Base-by-base conservation (phyloP, 2,329 filamentous ascomycete species). In the Stenocarpella maydis region DNA sequence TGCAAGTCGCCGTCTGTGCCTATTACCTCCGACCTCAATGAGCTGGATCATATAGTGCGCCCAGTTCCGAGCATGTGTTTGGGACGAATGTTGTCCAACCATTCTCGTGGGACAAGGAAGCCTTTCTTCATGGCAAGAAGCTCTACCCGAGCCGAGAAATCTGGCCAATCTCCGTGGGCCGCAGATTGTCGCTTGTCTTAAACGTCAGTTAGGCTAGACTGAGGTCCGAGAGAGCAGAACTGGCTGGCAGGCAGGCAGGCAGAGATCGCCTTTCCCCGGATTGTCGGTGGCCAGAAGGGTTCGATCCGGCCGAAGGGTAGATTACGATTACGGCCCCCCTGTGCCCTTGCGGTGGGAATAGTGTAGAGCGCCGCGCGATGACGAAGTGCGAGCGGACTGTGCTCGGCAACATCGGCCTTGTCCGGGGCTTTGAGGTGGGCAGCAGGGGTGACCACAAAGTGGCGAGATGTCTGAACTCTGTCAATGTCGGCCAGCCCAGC, bases 111-210 rank as follows among this genome's bases (percentile, higher is more conserved):
- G 61, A 68, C 65, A 60, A 50, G 53, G 66, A 8, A 28, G 49
- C 37, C 45, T 41, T 58, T 60, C 52, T 60, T 54, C 34, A 43
- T 65, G 69, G 49, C 61, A 66, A 53, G n/a, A 47, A 60, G 43
- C 41, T 41, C 65, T 49, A 52, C 53, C 68, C 61, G 68, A 67
- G 63, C 68, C 68, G 68, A 67, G 52, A 53, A 53, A 67, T 67
- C 45, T 54, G 52, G 28, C 60, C 67, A 68, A 68, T 68, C 39
- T 54, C 14, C 58, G 28, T 41, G 19, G 21, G 26, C 67, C 39
- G 61, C 58, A 64, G 28, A n/a, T 19, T 53, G 60, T 31, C 50
- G 67, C 41, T 34, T 65, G 67, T 65, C 67, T 69, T 69, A 69
- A 50, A 69, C 67, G 60, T 45, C 43, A 69, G 53, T 67, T 17